A percentile compares a stretch with the other conserved stretches of the same genome.
These are phyloP conservation scores for Hanseniaspora taiwanica DNA, from an alignment of 805 yeast species.

Conservation along the genomic window DNA sequence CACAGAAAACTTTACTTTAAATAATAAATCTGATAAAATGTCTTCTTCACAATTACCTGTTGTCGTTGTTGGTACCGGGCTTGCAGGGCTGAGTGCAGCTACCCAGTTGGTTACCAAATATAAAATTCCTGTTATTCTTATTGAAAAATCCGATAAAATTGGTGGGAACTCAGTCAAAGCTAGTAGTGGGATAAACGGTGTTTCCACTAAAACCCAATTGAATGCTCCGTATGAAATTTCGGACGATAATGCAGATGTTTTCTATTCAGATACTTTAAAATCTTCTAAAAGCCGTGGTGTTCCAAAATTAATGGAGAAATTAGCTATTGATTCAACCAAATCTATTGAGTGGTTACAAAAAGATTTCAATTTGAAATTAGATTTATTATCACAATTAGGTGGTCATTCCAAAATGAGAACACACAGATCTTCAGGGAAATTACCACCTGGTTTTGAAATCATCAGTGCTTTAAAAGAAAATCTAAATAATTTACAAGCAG, in stretches of 20 bases:
- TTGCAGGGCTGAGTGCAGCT: conserved; percentile 40
- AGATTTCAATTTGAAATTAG: conserved; percentile 46
- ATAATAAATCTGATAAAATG: not conserved
- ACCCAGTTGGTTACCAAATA: conserved; percentile 25
- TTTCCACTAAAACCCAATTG: conserved; percentile 51
- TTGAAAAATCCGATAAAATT: conserved; percentile 35
- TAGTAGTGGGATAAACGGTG: conserved; percentile 59
- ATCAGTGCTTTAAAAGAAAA: conserved; percentile 31
- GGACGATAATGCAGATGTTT: conserved; percentile 42
- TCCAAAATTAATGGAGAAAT: conserved; percentile 41
- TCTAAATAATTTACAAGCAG: conserved; percentile 22
- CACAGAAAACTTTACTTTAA: not conserved
- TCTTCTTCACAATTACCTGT: conserved; percentile 17
- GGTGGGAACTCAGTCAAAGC: conserved; percentile 55
- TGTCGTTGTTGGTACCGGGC: conserved; percentile 41
- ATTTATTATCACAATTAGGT: conserved; percentile 62
- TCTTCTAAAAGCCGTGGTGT: conserved; percentile 55
- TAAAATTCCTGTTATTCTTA: conserved; percentile 29
- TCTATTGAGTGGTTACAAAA: conserved; percentile 67
- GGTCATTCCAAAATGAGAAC: conserved; percentile 76
- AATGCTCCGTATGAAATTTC: conserved; percentile 8
- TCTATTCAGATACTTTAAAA: conserved; percentile 51
- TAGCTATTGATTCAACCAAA: conserved; percentile 46
- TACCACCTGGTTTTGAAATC: conserved; percentile 51
- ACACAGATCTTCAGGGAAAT: conserved; percentile 52